Evolutionary conservation across 352 stramenopile genomes (phyloP), one percentile per base, ranked within the genome.

Genomic region (Pythium oligandrum): DNA sequence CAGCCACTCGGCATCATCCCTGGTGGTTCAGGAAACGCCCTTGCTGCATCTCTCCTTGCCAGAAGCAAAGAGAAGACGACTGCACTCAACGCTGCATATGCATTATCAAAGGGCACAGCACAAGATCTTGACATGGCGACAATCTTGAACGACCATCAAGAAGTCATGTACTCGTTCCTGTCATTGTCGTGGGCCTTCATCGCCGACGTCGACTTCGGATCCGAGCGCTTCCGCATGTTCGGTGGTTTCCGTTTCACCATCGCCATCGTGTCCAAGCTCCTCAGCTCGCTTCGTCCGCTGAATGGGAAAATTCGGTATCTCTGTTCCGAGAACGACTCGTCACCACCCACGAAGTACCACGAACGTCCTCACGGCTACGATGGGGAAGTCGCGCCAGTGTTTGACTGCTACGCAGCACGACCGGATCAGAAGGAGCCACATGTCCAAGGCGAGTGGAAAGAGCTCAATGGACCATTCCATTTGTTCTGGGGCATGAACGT

Each of bases 181-280:
- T 88, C 78, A 30, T 44, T 95, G n/a, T 78, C 91, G 58, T 96
- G 86, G 86, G 87, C 78, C 7, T 73, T 87, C 43, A 66, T 79
- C 42, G 71, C 73, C 4, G 67, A 85, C 53, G 68, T 85, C 33
- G 76, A 87, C 61, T 67, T 85, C 8, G 69, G 75, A 31, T 80
- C 66, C 3, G 76, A 87, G 47, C 46, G 53, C 8, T 68, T 65
- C 37, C 69, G 76, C 4, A 75, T 63, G 48, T 67, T 87, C 46
- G 76, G 76, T 9, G 51, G 51, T 3, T 9, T 66, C 12, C 66
- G 76, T 17, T 85, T 83, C 50, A 79, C 70, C 6, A 66, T 78
- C 55, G 58, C 64, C 30, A 59, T 63, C 3, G 54, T 78, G 33
- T 43, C 59, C 12, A 75, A 76, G 40, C 49, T 78, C 17, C 44